Evolutionary conservation across 768 basidiomycete species (phyloP), one percentile per base, ranked within the genome.

Genomic region (Mycena leptocephala): DNA sequence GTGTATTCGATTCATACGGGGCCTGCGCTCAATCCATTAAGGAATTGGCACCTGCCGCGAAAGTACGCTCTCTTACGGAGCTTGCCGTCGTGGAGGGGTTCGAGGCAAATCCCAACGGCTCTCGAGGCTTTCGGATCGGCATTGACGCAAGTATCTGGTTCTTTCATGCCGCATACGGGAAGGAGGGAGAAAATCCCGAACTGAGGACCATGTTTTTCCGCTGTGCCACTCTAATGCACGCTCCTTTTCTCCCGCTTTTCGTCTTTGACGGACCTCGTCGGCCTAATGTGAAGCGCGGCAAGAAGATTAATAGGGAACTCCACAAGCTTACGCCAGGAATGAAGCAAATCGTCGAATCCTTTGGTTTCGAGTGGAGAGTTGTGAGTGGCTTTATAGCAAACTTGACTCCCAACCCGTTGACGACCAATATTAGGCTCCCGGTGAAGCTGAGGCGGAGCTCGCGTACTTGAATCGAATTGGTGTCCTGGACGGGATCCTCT

Each of bases 381-480:
- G 93, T 92, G 80, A 53, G 91, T 82, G 55, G 18, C 41, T 58
- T 20, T 65, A 3, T 79, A 75, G 76, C 79, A 20, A 79, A 75
- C 82, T 53, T n/a, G n/a, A 74, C 82, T n/a, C 79, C 75, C 30
- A 76, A 83, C 8, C 83, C 79, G 81, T 74, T 81, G 46, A 69
- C 67, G 83, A 76, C 81, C 78, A 22, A 81, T 79, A 30, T 72
- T 63, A 93, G 93, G 97, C 96, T 20, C 97, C 97, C 8, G 97
- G 96, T 22, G 97, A 98, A 84, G 97, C 97, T 0, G 97, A 99
- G 83, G 97, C 97, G 0, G 97, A 98, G 81, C 88, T 99, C 3
- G 97, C 97, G 0, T 94, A 95, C 76, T 88, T 99, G 67, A 97
- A 96, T 79, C 87, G 90, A 5, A 90, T 93, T 53, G 96, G 96